Conservation (phyloP, 345 rosid species). For the Arabidopsis suecica region DNA sequence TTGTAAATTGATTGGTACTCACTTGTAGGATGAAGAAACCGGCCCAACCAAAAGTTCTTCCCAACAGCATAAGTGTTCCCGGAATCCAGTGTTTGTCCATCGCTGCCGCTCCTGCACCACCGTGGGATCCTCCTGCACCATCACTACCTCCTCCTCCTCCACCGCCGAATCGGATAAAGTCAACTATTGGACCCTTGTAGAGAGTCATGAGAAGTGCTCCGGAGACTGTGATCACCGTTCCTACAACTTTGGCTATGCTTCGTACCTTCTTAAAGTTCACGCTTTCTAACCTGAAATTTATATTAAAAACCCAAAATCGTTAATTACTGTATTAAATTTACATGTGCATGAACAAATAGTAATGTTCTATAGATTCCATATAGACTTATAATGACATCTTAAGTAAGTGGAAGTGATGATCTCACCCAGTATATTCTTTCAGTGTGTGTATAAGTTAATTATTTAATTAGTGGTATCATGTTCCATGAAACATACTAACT, state of each 20-base stretch:
- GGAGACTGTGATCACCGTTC: constrained; percentile 71
- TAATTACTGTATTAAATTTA: constrained; percentile 1
- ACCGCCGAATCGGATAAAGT: constrained; percentile 49
- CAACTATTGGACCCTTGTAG: constrained; percentile 85
- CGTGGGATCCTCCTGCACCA: constrained; percentile 47
- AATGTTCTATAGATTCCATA: constrained; percentile 14
- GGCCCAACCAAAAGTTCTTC: constrained; percentile 72
- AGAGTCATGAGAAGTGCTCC: constrained; percentile 96
- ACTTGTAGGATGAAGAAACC: constrained; percentile 90
- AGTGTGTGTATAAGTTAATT: constrained; percentile 24
- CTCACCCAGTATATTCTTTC: constrained; percentile 26
- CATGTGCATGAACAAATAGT: constrained; percentile 30
- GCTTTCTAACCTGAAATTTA: constrained; percentile 63
- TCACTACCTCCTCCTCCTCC: constrained; percentile 45
- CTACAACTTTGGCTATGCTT: constrained; percentile 78
- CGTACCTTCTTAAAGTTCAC: constrained; percentile 65
- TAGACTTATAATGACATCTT: constrained; percentile 35
- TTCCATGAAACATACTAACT: constrained; percentile 38
- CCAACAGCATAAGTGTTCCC: constrained; percentile 75
- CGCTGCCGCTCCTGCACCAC: constrained; percentile 38
- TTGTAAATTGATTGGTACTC: constrained; percentile 27
- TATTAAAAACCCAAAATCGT: background rate
- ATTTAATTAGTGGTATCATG: constrained; percentile 24
- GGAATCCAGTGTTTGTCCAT: constrained; percentile 63
- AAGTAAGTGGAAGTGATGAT: constrained; percentile 44